Conservation (phyloP, 2,329 filamentous ascomycete genomes). For the Fusarium citri region DNA sequence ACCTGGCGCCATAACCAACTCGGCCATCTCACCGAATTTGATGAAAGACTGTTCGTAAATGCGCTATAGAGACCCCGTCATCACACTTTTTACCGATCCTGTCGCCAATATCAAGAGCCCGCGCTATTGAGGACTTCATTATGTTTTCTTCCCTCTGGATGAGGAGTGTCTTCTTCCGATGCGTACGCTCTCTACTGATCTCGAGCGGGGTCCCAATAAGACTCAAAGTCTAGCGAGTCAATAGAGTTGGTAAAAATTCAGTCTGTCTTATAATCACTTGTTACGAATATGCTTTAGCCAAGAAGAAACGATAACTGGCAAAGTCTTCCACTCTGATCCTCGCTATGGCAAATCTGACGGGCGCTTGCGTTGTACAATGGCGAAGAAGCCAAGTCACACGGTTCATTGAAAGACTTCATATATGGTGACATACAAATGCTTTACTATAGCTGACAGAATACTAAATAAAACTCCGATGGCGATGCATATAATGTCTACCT, state of each 20-base stretch:
- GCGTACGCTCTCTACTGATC: no score
- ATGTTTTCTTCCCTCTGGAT: neutral
- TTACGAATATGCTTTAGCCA: neutral
- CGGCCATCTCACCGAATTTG: conserved; percentile 32
- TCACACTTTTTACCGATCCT: no score
- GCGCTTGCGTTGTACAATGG: neutral
- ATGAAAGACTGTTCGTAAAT: neutral
- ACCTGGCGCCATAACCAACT: conserved; percentile 39
- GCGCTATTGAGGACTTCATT: neutral
- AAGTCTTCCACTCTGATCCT: neutral
- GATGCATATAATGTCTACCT: neutral
- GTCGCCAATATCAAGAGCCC: no score
- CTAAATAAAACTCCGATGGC: no score
- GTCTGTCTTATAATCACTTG: neutral
- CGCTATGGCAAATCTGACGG: no score
- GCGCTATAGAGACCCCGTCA: rapidly evolving
- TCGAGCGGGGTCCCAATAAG: no score
- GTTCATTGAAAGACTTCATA: neutral
- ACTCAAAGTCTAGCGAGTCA: neutral
- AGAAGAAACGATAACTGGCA: neutral
- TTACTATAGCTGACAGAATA: no score
- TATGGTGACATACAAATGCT: neutral
- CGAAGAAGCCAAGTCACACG: neutral
- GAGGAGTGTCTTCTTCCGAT: neutral
- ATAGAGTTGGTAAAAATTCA: neutral